These are phyloP conservation scores for Alnus glutinosa DNA, from an alignment of 306 rosid genomes.

Conservation along the genomic window DNA sequence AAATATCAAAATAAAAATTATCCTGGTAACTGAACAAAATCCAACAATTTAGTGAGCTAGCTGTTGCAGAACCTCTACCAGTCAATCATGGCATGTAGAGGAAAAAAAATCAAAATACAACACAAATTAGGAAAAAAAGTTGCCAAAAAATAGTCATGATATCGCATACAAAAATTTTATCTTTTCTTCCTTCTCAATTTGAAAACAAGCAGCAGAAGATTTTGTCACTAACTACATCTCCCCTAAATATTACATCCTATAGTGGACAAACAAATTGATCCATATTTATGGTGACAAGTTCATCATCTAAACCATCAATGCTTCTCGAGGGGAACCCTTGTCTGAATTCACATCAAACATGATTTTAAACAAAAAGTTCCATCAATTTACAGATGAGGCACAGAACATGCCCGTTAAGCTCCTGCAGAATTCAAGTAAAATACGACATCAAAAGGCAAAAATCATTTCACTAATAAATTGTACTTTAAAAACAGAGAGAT, in stretches of 20 bases:
- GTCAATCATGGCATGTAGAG: constrained; percentile 23
- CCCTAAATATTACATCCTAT: constrained; percentile 40
- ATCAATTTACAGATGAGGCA: constrained; percentile 28
- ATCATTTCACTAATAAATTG: constrained; percentile 9
- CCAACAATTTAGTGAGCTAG: constrained; percentile 28
- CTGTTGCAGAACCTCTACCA: constrained; percentile 28
- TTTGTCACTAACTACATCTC: constrained; percentile 34
- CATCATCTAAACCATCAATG: constrained; percentile 32
- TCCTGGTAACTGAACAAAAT: constrained; percentile 35
- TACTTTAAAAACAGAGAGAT: background rate
- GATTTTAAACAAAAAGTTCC: constrained; percentile 29
- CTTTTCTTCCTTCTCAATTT: constrained; percentile 19
- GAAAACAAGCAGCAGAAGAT: constrained; percentile 18
- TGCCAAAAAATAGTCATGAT: background rate
- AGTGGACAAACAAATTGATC: constrained; percentile 30
- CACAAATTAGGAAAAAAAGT: constrained; percentile 5
- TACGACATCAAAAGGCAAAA: constrained; percentile 22
- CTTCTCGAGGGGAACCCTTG: constrained; percentile 20
- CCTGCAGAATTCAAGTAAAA: constrained; percentile 28
- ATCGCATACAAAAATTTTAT: constrained; percentile 26
- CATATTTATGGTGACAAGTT: constrained; percentile 22
- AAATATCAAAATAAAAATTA: constrained; percentile 33
- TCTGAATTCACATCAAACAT: constrained; percentile 29
- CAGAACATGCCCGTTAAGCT: constrained; percentile 30
- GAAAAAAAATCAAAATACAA: constrained; percentile 23